Conservation (phyloP, 306 rosid species). For the Glycine latifolia region DNA sequence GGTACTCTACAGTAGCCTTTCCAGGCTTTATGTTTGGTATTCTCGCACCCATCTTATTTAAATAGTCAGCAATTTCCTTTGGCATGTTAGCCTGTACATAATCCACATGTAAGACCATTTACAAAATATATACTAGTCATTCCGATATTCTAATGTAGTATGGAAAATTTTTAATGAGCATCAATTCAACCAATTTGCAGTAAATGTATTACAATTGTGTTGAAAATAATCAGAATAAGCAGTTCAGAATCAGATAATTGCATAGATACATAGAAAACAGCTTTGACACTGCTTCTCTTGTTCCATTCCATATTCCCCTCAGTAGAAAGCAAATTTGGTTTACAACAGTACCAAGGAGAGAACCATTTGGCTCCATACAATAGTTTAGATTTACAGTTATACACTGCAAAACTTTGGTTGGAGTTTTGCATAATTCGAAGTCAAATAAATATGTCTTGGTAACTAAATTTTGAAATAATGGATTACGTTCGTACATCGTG, state of each 20-base stretch:
- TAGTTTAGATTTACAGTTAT: constrained; percentile 14
- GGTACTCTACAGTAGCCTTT: constrained; percentile 94
- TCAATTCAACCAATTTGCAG: constrained; percentile 24
- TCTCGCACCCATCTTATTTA: constrained; percentile 99
- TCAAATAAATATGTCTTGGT: constrained; percentile 17
- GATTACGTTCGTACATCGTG: not conserved
- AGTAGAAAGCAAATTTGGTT: constrained; percentile 29
- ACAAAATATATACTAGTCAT: constrained; percentile 28
- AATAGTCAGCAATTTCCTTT: constrained; percentile 97
- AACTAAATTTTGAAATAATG: constrained; percentile 23
- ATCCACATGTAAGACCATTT: constrained; percentile 38
- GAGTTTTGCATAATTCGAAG: not conserved
- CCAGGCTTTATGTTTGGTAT: constrained; percentile 95
- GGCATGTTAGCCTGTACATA: constrained; percentile 94
- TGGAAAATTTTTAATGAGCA: constrained; percentile 8
- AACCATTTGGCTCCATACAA: not conserved
- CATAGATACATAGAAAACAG: constrained; percentile 4
- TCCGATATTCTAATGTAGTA: constrained; percentile 5
- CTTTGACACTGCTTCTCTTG: constrained; percentile 26
- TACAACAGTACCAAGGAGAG: constrained; percentile 28
- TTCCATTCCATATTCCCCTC: constrained; percentile 29
- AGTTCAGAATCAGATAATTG: constrained; percentile 25
- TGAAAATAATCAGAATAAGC: constrained; percentile 33
- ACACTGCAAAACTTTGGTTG: constrained; percentile 32
- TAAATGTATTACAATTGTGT: not conserved